Conservation (phyloP, 2,329 filamentous ascomycete genomes). For the Blumeria graminis region DNA sequence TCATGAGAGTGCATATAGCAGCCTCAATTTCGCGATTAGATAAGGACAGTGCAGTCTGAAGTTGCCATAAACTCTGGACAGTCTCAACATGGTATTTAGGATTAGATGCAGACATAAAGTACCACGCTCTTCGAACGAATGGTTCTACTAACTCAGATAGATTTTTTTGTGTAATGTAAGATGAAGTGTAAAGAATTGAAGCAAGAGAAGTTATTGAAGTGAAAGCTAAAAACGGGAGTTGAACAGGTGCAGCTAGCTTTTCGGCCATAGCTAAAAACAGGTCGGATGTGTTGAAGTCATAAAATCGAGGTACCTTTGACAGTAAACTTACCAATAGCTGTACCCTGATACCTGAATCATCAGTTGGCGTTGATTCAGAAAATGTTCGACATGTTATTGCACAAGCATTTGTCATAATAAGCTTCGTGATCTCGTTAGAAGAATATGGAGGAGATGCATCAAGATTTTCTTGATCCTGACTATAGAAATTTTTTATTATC, state of each 20-base stretch:
- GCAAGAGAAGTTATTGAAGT: constrained; percentile 33
- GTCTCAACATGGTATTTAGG: constrained; percentile 92
- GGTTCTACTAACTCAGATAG: constrained; percentile 38
- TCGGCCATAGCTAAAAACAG: constrained; percentile 27
- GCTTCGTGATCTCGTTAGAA: constrained; percentile 28
- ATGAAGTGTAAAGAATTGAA: constrained; percentile 28
- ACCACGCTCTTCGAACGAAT: constrained; percentile 54
- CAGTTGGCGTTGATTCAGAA: constrained; percentile 17
- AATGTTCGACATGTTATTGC: constrained; percentile 25
- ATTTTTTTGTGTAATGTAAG: constrained; percentile 26
- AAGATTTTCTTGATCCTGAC: constrained; percentile 43
- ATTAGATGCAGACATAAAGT: constrained; percentile 52
- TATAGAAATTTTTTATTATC: constrained; percentile 41
- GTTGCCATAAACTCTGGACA: constrained; percentile 61
- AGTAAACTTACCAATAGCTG: constrained; percentile 34
- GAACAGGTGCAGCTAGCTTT: constrained; percentile 19
- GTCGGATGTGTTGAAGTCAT: constrained; percentile 21
- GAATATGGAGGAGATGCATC: constrained; percentile 38
- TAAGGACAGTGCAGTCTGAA: constrained; percentile 48
- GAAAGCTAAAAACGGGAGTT: constrained; percentile 28
- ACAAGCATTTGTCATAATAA: constrained; percentile 37
- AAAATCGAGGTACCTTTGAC: constrained; percentile 24
- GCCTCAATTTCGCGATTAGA: constrained; percentile 57
- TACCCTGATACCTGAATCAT: constrained; percentile 30
- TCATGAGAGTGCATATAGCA: constrained; percentile 45